Evolutionary conservation across 2,329 filamentous ascomycete species (phyloP).

Genomic region (Aspergillus fischeri): DNA sequence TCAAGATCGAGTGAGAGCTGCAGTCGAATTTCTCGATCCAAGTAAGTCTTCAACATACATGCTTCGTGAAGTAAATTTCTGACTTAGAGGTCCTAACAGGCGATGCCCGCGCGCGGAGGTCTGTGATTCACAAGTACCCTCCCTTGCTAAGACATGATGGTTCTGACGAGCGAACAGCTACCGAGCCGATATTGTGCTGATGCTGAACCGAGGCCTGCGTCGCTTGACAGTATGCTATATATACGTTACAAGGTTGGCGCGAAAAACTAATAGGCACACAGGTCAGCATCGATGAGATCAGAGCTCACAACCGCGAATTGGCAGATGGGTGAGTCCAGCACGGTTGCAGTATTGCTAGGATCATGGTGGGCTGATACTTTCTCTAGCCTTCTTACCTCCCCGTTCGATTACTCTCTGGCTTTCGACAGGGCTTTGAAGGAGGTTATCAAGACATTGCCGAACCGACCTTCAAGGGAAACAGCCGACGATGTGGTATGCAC

Average conservation of each 20-base stretch:
- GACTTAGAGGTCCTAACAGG: slow-evolving; percentile 34
- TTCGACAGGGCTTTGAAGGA: slow-evolving; percentile 90
- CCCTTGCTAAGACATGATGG: neutral
- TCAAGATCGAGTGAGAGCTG: slow-evolving; percentile 76
- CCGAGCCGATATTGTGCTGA: slow-evolving; percentile 78
- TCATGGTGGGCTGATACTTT: slow-evolving; percentile 12
- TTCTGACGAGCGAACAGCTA: slow-evolving; percentile 60
- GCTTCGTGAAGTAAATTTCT: slow-evolving; percentile 11
- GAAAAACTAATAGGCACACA: slow-evolving; percentile 18
- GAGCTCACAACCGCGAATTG: slow-evolving; percentile 78
- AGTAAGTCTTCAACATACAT: slow-evolving; percentile 53
- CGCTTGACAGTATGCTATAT: slow-evolving; percentile 49
- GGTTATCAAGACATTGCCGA: slow-evolving; percentile 74
- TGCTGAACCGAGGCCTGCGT: slow-evolving; percentile 60
- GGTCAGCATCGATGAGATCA: slow-evolving; percentile 85
- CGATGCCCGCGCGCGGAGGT: slow-evolving; percentile 56
- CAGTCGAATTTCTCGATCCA: slow-evolving; percentile 91
- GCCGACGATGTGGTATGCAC: slow-evolving; percentile 64
- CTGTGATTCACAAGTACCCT: slow-evolving; percentile 13
- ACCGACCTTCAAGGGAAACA: slow-evolving; percentile 70
- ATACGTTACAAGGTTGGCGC: neutral
- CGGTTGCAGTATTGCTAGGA: neutral
- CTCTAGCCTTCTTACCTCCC: slow-evolving; percentile 64
- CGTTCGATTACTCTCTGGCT: slow-evolving; percentile 82
- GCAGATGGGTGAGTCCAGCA: slow-evolving; percentile 55